Evolutionary conservation across 257 asterid species (phyloP).

Genomic region (Anisodus acutangulus): DNA sequence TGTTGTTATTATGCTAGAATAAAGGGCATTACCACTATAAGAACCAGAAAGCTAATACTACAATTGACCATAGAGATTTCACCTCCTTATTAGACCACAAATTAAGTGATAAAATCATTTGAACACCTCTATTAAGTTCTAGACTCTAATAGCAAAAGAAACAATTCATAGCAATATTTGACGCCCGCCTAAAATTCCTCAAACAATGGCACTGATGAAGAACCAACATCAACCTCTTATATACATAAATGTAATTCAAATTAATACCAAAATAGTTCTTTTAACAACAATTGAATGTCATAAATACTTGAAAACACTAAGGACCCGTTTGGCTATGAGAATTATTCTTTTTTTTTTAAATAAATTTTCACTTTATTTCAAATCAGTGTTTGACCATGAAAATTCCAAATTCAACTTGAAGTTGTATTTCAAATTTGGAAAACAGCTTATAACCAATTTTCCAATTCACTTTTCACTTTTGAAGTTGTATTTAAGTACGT

Average conservation of each 20-base stretch:
- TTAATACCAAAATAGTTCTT: conserved; percentile 23
- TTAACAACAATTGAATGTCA: conserved; percentile 14
- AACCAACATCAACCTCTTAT: background rate
- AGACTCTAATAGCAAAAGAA: background rate
- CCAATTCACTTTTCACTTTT: no score
- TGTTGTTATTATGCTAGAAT: background rate
- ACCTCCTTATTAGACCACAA: background rate
- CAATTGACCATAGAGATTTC: background rate
- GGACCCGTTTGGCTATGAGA: no score
- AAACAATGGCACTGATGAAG: background rate
- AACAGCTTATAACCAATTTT: no score
- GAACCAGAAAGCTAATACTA: background rate
- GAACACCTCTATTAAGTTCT: background rate
- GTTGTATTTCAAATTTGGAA: no score
- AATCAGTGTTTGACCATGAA: no score
- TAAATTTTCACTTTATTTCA: no score
- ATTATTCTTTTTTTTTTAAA: no score
- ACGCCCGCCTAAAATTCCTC: background rate
- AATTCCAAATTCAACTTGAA: no score
- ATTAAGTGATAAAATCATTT: conserved; percentile 17
- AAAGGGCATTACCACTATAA: background rate
- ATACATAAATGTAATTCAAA: conserved; percentile 29
- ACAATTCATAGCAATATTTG: background rate
- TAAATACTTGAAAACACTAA: background rate
- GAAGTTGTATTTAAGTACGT: no score